Evolutionary conservation across 352 stramenopile genomes (phyloP).

Genomic region (Globisporangium heterothallicum): DNA sequence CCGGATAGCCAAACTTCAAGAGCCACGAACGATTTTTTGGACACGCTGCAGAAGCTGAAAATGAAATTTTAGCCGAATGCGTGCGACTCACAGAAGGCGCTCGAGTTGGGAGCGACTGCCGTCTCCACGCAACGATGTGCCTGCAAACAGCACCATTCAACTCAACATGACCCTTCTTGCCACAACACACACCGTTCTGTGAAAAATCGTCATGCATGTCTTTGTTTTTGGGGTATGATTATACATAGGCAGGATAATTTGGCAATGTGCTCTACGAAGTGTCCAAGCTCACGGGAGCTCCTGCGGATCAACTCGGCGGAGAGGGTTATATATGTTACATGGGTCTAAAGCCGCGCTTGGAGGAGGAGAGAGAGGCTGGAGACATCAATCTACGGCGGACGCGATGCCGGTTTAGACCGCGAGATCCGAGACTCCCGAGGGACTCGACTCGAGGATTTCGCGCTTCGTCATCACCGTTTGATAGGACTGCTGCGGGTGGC

Average conservation of each 20-base stretch:
- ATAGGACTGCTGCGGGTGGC: conserved; percentile 6
- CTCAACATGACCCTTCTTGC: no score
- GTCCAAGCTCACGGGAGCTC: background rate
- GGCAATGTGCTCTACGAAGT: no score
- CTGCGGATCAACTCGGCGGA: background rate
- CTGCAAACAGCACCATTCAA: no score
- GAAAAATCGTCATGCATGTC: no score
- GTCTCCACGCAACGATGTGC: no score
- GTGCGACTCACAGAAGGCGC: no score
- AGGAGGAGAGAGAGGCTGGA: conserved; percentile 1
- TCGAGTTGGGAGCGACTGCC: no score
- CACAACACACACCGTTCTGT: no score
- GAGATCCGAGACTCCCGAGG: conserved; percentile 46
- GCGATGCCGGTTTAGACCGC: conserved; percentile 33
- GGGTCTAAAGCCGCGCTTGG: conserved; percentile 25
- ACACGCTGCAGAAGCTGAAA: no score
- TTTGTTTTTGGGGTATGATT: background rate
- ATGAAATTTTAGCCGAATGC: no score
- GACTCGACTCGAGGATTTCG: conserved; percentile 46
- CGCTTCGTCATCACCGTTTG: conserved; percentile 20
- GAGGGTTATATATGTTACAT: conserved; percentile 61
- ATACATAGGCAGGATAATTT: background rate
- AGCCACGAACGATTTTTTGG: background rate
- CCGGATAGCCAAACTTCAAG: background rate
- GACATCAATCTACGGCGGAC: conserved; percentile 3